Base-by-base conservation (phyloP, 129 eudicot genomes). In the Escallonia herrerae region DNA sequence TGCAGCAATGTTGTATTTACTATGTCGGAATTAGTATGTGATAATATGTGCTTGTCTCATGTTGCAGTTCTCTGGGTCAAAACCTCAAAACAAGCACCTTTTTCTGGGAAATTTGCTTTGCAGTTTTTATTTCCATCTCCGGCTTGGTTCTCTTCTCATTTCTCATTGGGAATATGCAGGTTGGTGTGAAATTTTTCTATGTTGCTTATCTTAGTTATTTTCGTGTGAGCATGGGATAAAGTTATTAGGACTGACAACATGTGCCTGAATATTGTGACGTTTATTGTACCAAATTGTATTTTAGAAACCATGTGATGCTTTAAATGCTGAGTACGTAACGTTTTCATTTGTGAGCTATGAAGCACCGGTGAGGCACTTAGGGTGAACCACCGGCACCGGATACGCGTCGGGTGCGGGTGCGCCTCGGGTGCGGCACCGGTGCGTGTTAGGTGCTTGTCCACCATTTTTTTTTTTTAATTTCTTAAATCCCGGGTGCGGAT, bases 161-260 rank as follows among this genome's bases (percentile, higher is more conserved):
- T 73, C 89, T 87, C 57, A 91, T 91, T 40, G 96, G 97, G 50
- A 90, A 90, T 51, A 90, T 90, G 97, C 97, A 90, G 95, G 97
- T 84, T 38, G 54, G 87, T 74, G 43, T 48, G 6, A 38, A 52
- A 46, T 33, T 44, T 55, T 43, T 58, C 15, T 41, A 41, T 54
- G 3, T 58, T 48, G 40, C 3, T 15, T 47, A 12, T 69, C 47
- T 69, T 55, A 0, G 4, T 15, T 38, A 3, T 46, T 37, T 68
- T 11, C 14, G 7, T 37, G 12, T 45, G 39, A 9, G 44, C 33
- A 22, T 54, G 12, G 3, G 6, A 39, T 1, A 9, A 50, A 49
- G 39, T 49, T 64, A 52, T 40, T 7, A 7, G 22, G 44, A n/a
- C 40, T 8, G 4, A 6, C 56, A 51, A 51, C 12, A 13, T 51